Conservation (phyloP, 768 basidiomycete genomes). For the Pleurotus citrinopileatus region DNA sequence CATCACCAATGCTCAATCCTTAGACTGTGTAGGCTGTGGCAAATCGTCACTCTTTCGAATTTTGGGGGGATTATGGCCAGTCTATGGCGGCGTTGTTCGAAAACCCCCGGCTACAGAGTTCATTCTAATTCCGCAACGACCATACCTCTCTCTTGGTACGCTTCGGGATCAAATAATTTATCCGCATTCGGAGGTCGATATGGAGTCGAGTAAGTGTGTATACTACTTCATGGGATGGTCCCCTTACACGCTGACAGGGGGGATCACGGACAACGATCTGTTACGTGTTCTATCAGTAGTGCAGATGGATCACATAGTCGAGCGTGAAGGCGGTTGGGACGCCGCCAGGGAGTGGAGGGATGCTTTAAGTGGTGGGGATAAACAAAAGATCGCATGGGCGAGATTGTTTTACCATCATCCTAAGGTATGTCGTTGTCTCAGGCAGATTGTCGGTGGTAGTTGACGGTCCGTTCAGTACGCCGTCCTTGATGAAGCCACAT, state of each 20-base stretch:
- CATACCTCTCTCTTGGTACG: conserved; percentile 92
- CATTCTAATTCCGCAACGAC: conserved; percentile 93
- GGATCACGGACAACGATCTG: conserved; percentile 73
- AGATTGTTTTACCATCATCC: conserved; percentile 93
- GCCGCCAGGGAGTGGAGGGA: conserved; percentile 90
- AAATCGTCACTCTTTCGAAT: conserved; percentile 96
- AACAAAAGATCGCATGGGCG: conserved; percentile 97
- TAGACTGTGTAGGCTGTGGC: conserved; percentile 57
- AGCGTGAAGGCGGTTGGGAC: conserved; percentile 97
- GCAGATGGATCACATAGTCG: conserved; percentile 83
- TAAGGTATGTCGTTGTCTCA: conserved; percentile 51
- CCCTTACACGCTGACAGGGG: conserved; percentile 37
- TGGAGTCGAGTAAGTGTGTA: conserved; percentile 58
- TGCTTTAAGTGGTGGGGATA: conserved; percentile 90
- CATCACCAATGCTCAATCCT: neutral
- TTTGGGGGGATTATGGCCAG: conserved; percentile 94
- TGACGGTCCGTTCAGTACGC: conserved; percentile 63
- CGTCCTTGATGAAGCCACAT: conserved; percentile 95
- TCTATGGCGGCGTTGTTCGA: conserved; percentile 75
- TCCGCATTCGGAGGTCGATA: conserved; percentile 79
- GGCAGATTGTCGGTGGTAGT: neutral
- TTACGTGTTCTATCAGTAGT: conserved; percentile 70
- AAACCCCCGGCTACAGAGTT: conserved; percentile 89
- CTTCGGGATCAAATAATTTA: conserved; percentile 97
- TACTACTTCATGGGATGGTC: conserved; percentile 3